Percentiles rank a stretch among this genome's conserved stretches.
Conservation (phyloP, 2,329 filamentous ascomycete species). For the Ophiostoma quercus region DNA sequence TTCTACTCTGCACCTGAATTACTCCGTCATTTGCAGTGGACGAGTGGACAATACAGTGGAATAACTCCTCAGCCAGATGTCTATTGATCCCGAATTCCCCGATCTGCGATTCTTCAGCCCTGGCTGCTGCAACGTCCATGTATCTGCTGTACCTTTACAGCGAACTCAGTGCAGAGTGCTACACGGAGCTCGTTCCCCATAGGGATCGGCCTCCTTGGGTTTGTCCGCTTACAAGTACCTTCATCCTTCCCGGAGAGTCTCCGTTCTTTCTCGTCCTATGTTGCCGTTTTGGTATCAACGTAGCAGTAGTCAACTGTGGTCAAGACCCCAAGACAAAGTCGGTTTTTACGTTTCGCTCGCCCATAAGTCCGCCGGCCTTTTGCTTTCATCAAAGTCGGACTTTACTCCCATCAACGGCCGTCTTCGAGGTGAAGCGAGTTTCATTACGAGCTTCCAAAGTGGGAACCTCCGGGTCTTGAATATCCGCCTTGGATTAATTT, state of each 20-base stretch:
- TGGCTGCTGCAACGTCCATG: background rate
- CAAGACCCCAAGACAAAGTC: background rate
- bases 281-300: conserved; percentile 7
- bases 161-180: background rate
- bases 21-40: background rate
- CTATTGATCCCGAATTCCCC: background rate
- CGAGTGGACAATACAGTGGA: background rate
- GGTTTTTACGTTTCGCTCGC: background rate
- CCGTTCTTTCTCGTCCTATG: conserved; percentile 15
- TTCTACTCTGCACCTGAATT: background rate
- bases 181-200: background rate
- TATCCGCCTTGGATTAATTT: background rate
- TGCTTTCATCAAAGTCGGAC: background rate
- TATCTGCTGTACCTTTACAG: background rate
- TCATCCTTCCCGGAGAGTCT: background rate
- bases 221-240: background rate
- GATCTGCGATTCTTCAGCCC: conserved; percentile 21
- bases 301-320: background rate
- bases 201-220: background rate
- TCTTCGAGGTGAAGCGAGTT: background rate
- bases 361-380: conserved; percentile 1
- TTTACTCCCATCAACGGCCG: background rate
- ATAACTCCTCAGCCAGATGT: background rate
- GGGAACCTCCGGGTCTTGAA: background rate
- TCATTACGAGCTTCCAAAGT: background rate